Evolutionary conservation across 1,139 yeast species (phyloP).

Genomic region (Sugiyamaella japonica): DNA sequence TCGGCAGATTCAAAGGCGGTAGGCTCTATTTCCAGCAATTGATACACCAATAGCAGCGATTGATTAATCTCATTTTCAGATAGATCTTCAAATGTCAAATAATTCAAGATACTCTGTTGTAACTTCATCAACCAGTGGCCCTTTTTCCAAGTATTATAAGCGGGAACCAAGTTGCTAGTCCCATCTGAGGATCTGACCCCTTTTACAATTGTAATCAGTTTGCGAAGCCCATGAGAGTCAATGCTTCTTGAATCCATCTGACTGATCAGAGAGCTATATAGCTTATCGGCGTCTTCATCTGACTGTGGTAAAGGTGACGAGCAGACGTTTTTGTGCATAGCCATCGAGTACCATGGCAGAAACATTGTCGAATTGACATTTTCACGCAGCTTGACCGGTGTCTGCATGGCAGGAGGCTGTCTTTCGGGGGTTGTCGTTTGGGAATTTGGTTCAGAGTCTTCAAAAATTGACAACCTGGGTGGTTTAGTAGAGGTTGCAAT

Average conservation of each 20-base stretch:
- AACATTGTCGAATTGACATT: slow-evolving; percentile 7
- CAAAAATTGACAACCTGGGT: slow-evolving; percentile 22
- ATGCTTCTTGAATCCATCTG: slow-evolving; percentile 27
- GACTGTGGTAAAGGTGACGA: slow-evolving; percentile 30
- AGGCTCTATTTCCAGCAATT: slow-evolving; percentile 24
- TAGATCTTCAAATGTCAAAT: slow-evolving; percentile 20
- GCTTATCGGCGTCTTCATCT: slow-evolving; percentile 29
- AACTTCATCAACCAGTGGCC: slow-evolving; percentile 27
- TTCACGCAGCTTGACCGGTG: slow-evolving; percentile 19
- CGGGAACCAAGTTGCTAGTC: slow-evolving; percentile 16
- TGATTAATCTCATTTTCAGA: slow-evolving; percentile 28
- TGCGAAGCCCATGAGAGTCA: slow-evolving; percentile 32
- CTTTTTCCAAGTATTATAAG: slow-evolving; percentile 27
- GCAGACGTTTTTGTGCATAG: slow-evolving; percentile 27
- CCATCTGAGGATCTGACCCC: slow-evolving; percentile 16
- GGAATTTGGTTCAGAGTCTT: slow-evolving; percentile 20
- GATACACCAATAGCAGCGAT: slow-evolving; percentile 30
- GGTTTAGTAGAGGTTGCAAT: slow-evolving; percentile 10
- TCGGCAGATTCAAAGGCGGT: slow-evolving; percentile 23
- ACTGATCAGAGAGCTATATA: slow-evolving; percentile 28
- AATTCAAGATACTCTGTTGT: slow-evolving; percentile 24
- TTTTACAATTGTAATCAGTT: slow-evolving; percentile 29
- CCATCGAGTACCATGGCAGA: slow-evolving; percentile 27
- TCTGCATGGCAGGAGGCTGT: background rate
- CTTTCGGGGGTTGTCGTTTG: slow-evolving; percentile 6